phyloP scores from a whole-genome alignment of 805 yeast species.

The Blastobotrys mokoenaii region DNA sequence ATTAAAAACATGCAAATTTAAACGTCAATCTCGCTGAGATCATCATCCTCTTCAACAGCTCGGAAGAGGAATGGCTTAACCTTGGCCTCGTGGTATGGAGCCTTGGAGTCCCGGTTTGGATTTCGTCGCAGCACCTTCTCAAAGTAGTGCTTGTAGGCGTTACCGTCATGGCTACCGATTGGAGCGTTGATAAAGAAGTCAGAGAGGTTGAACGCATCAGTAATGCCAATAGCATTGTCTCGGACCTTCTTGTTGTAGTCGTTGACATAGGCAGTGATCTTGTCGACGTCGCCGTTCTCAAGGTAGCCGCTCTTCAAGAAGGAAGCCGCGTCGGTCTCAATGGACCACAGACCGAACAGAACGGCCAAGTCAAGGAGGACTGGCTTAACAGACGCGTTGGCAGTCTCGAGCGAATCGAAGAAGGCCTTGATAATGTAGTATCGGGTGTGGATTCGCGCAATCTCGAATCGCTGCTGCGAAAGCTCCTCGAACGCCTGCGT shows the following conservation, averaged over 20 bases:
- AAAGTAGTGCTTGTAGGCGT: slow-evolving; percentile 74
- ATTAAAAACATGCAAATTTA: too few relatives aligned
- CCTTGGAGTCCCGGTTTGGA: slow-evolving; percentile 37
- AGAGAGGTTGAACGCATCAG: slow-evolving; percentile 76
- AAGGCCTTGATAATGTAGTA: slow-evolving; percentile 30
- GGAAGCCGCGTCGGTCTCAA: slow-evolving; percentile 62
- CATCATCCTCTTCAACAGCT: slow-evolving; percentile 18
- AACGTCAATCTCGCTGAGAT: slow-evolving; percentile 1
- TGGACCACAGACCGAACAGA: slow-evolving; percentile 54
- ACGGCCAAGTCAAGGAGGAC: slow-evolving; percentile 47
- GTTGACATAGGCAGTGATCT: slow-evolving; percentile 36
- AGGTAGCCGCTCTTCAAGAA: slow-evolving; percentile 61
- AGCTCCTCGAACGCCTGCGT: slow-evolving; percentile 32
- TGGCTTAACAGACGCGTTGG: slow-evolving; percentile 36
- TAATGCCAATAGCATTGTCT: slow-evolving; percentile 63
- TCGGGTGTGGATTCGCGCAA: slow-evolving; percentile 33
- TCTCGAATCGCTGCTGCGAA: slow-evolving; percentile 33
- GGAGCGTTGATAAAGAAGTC: slow-evolving; percentile 78
- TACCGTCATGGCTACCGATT: slow-evolving; percentile 73
- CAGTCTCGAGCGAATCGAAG: slow-evolving; percentile 28
- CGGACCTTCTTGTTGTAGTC: slow-evolving; percentile 45
- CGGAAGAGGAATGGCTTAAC: slow-evolving; percentile 31
- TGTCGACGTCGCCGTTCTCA: slow-evolving; percentile 39
- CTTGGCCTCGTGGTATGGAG: slow-evolving; percentile 42
- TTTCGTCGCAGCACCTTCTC: slow-evolving; percentile 47